phyloP scores from a whole-genome alignment of 768 basidiomycete genomes.

The Sarcomyxa edulis region DNA sequence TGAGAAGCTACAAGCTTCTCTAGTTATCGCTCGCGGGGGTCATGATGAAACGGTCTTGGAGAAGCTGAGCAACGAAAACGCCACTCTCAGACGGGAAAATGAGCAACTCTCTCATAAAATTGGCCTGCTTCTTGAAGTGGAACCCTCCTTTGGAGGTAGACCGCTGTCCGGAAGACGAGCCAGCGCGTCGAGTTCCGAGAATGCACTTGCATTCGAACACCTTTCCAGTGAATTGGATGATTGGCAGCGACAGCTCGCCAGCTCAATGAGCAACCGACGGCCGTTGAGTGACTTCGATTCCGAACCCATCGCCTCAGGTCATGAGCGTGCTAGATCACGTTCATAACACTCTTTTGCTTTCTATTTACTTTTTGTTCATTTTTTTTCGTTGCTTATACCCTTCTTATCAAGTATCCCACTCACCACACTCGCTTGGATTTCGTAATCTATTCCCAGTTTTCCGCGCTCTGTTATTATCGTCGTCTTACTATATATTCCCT shows the following conservation, averaged over 20 bases:
- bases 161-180: slow-evolving; percentile 62
- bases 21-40: slow-evolving; percentile 70
- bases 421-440: slow-evolving; percentile 57
- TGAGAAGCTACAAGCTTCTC: slow-evolving; percentile 65
- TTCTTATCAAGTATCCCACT: slow-evolving; percentile 30
- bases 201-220: slow-evolving; percentile 69
- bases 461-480: slow-evolving; percentile 21
- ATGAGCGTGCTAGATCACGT: slow-evolving; percentile 55
- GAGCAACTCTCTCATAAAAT: slow-evolving; percentile 91
- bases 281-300: slow-evolving; percentile 71
- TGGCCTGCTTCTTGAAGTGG: slow-evolving; percentile 80
- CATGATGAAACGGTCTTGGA: slow-evolving; percentile 75
- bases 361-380: slow-evolving; percentile 29
- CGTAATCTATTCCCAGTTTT: slow-evolving; percentile 27
- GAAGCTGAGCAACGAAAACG: slow-evolving; percentile 79
- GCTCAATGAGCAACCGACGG: slow-evolving; percentile 69
- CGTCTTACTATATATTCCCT: slow-evolving; percentile 27
- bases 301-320: slow-evolving; percentile 35
- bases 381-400: slow-evolving; percentile 11
- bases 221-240: slow-evolving; percentile 79
- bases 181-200: slow-evolving; percentile 81
- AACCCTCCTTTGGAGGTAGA: slow-evolving; percentile 61
- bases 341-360: slow-evolving; percentile 32
- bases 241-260: slow-evolving; percentile 82
- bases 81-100: slow-evolving; percentile 75